Evolutionary conservation across 2,329 filamentous ascomycete genomes (phyloP).

Genomic region (Claviceps capensis): DNA sequence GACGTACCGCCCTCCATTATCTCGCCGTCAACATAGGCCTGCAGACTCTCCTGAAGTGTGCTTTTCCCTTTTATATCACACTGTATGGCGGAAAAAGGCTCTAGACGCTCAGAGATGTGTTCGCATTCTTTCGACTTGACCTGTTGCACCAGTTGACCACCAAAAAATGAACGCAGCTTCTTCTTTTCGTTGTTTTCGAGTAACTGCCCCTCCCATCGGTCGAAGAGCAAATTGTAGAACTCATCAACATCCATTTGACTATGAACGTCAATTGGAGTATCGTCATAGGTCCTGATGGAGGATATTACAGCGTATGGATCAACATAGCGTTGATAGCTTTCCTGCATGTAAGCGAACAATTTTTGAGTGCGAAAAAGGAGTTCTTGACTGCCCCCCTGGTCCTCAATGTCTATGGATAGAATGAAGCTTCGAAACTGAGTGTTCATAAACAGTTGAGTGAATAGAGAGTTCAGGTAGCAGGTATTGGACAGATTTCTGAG

Average conservation of each 20-base stretch:
- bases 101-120: constrained; percentile 81
- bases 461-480: constrained; percentile 89
- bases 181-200: constrained; percentile 52
- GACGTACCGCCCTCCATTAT: constrained; percentile 73
- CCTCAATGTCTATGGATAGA: constrained; percentile 45
- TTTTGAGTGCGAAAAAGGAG: constrained; percentile 67
- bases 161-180: constrained; percentile 70
- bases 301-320: constrained; percentile 61
- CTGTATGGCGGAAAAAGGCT: constrained; percentile 88
- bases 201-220: constrained; percentile 79
- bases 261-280: constrained; percentile 68
- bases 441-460: constrained; percentile 96
- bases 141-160: constrained; percentile 84
- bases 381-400: constrained; percentile 42
- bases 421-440: constrained; percentile 76
- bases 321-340: constrained; percentile 58
- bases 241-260: constrained; percentile 98
- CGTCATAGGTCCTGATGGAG: constrained; percentile 71
- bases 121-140: constrained; percentile 90
- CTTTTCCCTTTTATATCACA: constrained; percentile 92
- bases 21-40: constrained; percentile 93
- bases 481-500: constrained; percentile 89
- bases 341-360: constrained; percentile 77
- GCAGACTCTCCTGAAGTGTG: constrained; percentile 70
- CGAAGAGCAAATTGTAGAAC: constrained; percentile 89